phyloP scores from a whole-genome alignment of 352 stramenopile genomes.

The Pythium volutum region DNA sequence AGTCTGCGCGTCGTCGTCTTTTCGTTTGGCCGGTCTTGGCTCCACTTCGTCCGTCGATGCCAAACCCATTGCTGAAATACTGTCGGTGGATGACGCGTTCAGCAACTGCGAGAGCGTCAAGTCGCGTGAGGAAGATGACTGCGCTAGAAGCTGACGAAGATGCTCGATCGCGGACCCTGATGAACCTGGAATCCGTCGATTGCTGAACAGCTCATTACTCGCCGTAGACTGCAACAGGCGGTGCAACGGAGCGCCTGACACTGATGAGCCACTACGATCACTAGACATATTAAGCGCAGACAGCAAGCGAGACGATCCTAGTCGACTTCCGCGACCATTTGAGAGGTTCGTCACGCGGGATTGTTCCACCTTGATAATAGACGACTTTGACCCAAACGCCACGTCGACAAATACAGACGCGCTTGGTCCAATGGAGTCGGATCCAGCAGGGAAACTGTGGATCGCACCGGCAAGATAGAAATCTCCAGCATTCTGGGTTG shows the following conservation, averaged over 20 bases:
- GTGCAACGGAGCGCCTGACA: constrained; percentile 15
- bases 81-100: constrained; percentile 6
- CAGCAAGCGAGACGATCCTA: constrained; percentile 47
- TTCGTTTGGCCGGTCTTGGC: background rate
- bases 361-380: constrained; percentile 58
- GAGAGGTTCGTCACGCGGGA: constrained; percentile 57
- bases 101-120: background rate
- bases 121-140: constrained; percentile 18
- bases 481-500: too few species aligned
- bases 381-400: constrained; percentile 38
- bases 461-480: constrained; percentile 58
- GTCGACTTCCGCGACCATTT: constrained; percentile 28
- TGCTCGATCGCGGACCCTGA: constrained; percentile 46
- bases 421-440: constrained; percentile 45
- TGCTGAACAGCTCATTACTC: constrained; percentile 16
- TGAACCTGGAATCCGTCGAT: constrained; percentile 1
- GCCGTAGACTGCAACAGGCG: constrained; percentile 12
- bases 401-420: constrained; percentile 52
- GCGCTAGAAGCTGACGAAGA: constrained; percentile 34
- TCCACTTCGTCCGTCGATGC: constrained; percentile 8
- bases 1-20: constrained; percentile 7
- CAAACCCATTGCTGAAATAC: constrained; percentile 1
- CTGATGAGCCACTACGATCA: constrained; percentile 12
- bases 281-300: constrained; percentile 51
- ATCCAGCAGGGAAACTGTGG: constrained; percentile 52